A percentile compares a stretch with the other conserved stretches of the same genome.
These are phyloP conservation scores for Mucor piriformis DNA, from an alignment of 371 early-diverging fungal species.

Conservation along the genomic window DNA sequence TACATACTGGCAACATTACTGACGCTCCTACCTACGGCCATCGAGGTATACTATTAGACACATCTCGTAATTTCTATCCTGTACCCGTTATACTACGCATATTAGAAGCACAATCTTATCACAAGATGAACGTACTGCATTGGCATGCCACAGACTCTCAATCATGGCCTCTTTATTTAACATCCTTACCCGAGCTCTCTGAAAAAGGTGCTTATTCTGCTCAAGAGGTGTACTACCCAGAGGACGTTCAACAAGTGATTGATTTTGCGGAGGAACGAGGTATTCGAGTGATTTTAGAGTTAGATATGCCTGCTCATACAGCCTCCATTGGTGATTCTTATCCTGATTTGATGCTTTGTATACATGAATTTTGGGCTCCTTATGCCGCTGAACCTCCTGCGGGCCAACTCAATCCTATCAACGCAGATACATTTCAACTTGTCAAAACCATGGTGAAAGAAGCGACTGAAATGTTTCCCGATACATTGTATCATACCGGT, in stretches of 20 bases:
- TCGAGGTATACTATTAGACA: constrained; percentile 79
- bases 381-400: constrained; percentile 71
- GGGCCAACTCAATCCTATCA: constrained; percentile 76
- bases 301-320: constrained; percentile 84
- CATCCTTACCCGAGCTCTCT: constrained; percentile 64
- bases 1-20: constrained; percentile 59
- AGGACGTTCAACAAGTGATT: constrained; percentile 62
- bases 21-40: constrained; percentile 71
- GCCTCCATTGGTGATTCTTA: constrained; percentile 46
- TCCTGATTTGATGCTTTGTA: constrained; percentile 51
- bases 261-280: constrained; percentile 71
- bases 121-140: constrained; percentile 83
- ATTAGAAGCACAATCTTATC: constrained; percentile 76
- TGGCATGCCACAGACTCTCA: constrained; percentile 85
- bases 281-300: constrained; percentile 79
- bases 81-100: constrained; percentile 63
- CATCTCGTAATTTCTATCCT: constrained; percentile 77
- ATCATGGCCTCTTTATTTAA: constrained; percentile 72
- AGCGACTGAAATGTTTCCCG: constrained; percentile 61
- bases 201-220: constrained; percentile 69
- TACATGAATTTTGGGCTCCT: constrained; percentile 49
- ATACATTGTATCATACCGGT: constrained; percentile 71
- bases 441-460: constrained; percentile 53
- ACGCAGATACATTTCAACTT: constrained; percentile 46
- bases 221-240: constrained; percentile 59